Percentiles rank a stretch among this genome's conserved stretches.
These are phyloP conservation scores for Aspergillus transmontanensis DNA, from an alignment of 2,329 filamentous ascomycete genomes.

Conservation along the genomic window DNA sequence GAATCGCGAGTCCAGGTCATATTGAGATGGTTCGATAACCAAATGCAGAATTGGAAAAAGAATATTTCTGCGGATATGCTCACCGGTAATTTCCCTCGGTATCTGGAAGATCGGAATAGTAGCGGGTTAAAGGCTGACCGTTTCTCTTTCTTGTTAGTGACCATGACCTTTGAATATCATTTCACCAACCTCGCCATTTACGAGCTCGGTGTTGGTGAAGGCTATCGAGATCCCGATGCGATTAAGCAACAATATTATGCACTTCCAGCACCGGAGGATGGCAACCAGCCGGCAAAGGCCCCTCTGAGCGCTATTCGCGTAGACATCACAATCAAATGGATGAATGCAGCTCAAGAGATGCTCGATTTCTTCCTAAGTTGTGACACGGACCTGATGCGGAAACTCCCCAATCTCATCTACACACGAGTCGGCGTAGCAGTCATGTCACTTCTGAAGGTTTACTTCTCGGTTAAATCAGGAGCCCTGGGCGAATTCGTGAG, in stretches of 20 bases:
- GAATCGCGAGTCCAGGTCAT: conserved; percentile 38
- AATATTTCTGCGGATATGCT: conserved; percentile 30
- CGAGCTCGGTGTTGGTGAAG: conserved; percentile 37
- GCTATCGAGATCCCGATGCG: conserved; percentile 39
- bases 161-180: conserved; percentile 27
- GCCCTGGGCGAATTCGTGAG: conserved; percentile 34
- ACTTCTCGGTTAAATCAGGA: conserved; percentile 34
- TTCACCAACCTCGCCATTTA: conserved; percentile 35
- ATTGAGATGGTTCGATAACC: conserved; percentile 39
- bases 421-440: conserved; percentile 35
- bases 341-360: conserved; percentile 38
- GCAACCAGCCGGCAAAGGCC: conserved; percentile 8
- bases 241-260: conserved; percentile 37
- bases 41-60: conserved; percentile 37
- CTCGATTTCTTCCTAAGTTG: conserved; percentile 34
- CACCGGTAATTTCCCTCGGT: conserved; percentile 26
- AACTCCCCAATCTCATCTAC: conserved; percentile 38
- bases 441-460: conserved; percentile 39
- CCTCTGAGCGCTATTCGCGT: conserved; percentile 37
- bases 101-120: not conserved
- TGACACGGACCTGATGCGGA: conserved; percentile 36
- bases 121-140: not conserved
- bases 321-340: conserved; percentile 41
- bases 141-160: conserved; percentile 6
- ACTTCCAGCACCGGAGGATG: conserved; percentile 29